phyloP scores from a whole-genome alignment of 805 yeast species.

The Metschnikowia gruessii region DNA sequence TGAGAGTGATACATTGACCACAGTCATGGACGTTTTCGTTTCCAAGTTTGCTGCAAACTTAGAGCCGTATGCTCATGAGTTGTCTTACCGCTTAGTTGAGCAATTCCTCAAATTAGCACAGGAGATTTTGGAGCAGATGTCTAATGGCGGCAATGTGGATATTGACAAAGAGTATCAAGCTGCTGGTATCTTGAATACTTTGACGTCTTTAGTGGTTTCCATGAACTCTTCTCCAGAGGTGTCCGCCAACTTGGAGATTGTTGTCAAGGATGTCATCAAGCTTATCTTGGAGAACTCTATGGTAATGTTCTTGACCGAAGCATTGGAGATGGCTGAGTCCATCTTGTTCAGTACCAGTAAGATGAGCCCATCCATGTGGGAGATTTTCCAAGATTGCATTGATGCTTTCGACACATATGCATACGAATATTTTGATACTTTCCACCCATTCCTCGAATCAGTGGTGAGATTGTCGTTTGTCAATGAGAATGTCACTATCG shows the following conservation, averaged over 20 bases:
- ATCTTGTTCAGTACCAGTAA: slow-evolving; percentile 50
- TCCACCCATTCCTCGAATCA: slow-evolving; percentile 55
- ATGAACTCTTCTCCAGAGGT: slow-evolving; percentile 42
- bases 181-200: slow-evolving; percentile 40
- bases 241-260: slow-evolving; percentile 32
- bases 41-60: slow-evolving; percentile 42
- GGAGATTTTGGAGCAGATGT: slow-evolving; percentile 45
- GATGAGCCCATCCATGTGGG: slow-evolving; percentile 55
- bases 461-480: slow-evolving; percentile 51
- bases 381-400: slow-evolving; percentile 44
- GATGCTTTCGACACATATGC: slow-evolving; percentile 60
- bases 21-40: slow-evolving; percentile 46
- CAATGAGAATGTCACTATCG: slow-evolving; percentile 32
- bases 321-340: slow-evolving; percentile 50
- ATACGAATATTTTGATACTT: slow-evolving; percentile 54
- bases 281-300: slow-evolving; percentile 40
- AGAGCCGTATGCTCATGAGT: slow-evolving; percentile 53
- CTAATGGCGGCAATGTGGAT: slow-evolving; percentile 12
- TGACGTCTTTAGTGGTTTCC: slow-evolving; percentile 42
- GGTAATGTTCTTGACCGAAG: slow-evolving; percentile 37
- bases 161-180: slow-evolving; percentile 45
- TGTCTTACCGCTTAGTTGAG: slow-evolving; percentile 55
- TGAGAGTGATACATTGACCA: slow-evolving; percentile 43
- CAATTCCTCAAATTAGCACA: slow-evolving; percentile 71
- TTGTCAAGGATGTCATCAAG: slow-evolving; percentile 32